phyloP scores from a whole-genome alignment of 2,329 filamentous ascomycete species.

The Ascochyta viciae-villosae region DNA sequence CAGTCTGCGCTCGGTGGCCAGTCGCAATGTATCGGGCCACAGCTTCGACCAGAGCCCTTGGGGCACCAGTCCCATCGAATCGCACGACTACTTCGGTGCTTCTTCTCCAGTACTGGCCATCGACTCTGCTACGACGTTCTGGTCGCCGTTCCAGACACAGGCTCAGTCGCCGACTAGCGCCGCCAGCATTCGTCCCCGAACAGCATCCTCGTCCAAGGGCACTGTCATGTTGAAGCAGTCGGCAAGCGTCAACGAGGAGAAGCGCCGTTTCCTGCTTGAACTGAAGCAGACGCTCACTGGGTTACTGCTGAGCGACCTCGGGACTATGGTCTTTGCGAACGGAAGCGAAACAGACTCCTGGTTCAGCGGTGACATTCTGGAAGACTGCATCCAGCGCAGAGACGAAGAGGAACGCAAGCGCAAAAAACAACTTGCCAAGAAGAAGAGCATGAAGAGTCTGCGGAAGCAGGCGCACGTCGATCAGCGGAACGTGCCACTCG shows the following conservation, averaged over 20 bases:
- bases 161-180: conserved; percentile 68
- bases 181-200: conserved; percentile 69
- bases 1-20: conserved; percentile 65
- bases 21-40: conserved; percentile 71
- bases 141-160: conserved; percentile 82
- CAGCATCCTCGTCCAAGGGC: conserved; percentile 71
- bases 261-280: conserved; percentile 77
- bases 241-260: conserved; percentile 69
- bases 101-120: conserved; percentile 73
- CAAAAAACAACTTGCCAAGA: conserved; percentile 47
- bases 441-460: conserved; percentile 69
- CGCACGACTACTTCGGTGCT: conserved; percentile 73
- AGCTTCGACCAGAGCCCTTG: conserved; percentile 74
- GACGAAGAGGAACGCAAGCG: conserved; percentile 52
- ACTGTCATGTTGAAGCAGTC: conserved; percentile 67
- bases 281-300: conserved; percentile 82
- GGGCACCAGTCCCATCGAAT: conserved; percentile 70
- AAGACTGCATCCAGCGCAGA: conserved; percentile 51
- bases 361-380: conserved; percentile 70
- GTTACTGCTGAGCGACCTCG: conserved; percentile 86
- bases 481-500: conserved; percentile 51
- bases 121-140: conserved; percentile 81
- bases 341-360: conserved; percentile 94
- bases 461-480: conserved; percentile 45
- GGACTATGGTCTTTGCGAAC: conserved; percentile 81